Conservation (phyloP, 345 rosid species). For the Hibiscus tridactylites region DNA sequence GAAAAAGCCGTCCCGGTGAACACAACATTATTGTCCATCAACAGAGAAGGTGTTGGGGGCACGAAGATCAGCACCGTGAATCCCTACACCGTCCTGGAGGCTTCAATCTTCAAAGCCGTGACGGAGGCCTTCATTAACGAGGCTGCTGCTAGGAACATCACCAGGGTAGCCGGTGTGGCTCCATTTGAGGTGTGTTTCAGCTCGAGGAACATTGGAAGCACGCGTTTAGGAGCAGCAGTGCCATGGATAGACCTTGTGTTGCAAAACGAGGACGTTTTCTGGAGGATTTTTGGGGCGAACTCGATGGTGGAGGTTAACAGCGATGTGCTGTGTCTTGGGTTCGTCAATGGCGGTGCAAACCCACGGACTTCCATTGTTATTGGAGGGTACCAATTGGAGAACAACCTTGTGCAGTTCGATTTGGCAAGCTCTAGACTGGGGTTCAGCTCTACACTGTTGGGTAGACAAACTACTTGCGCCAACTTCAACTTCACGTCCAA, state of each 20-base stretch:
- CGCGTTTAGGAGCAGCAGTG: constrained; percentile 50
- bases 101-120: constrained; percentile 42
- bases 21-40: constrained; percentile 30
- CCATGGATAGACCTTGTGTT: constrained; percentile 44
- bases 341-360: constrained; percentile 56
- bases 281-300: constrained; percentile 62
- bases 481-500: constrained; percentile 60
- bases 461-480: constrained; percentile 47
- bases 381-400: constrained; percentile 59
- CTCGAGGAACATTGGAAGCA: constrained; percentile 21
- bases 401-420: constrained; percentile 55
- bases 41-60: constrained; percentile 42
- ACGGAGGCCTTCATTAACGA: constrained; percentile 29
- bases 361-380: constrained; percentile 54
- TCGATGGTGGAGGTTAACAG: constrained; percentile 52
- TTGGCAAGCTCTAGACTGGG: constrained; percentile 51
- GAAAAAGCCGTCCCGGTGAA: constrained; percentile 35
- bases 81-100: constrained; percentile 55
- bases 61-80: constrained; percentile 71
- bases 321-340: constrained; percentile 51
- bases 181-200: constrained; percentile 63
- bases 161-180: constrained; percentile 30
- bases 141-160: constrained; percentile 37
- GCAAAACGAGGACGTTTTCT: constrained; percentile 35
- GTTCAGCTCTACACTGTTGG: constrained; percentile 47